A percentile compares a stretch with the other conserved stretches of the same genome.
These are phyloP conservation scores for Colletotrichum euphorbiae DNA, from an alignment of 2,329 filamentous ascomycete species.

Conservation along the genomic window DNA sequence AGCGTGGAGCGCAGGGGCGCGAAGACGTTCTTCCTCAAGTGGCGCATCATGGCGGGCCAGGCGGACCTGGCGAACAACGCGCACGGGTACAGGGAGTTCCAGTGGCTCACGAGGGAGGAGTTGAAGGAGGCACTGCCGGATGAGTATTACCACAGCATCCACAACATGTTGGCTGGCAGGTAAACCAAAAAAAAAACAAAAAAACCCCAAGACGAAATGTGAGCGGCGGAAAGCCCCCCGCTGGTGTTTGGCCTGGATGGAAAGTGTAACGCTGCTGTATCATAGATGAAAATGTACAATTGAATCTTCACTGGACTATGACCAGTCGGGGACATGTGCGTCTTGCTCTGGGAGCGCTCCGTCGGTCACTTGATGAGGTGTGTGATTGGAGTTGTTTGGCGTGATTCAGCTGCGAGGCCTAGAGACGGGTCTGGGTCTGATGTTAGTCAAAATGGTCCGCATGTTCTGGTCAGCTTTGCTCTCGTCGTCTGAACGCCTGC, in stretches of 20 bases:
- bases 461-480: too few relatives aligned
- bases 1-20: slow-evolving; percentile 66
- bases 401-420: too few relatives aligned
- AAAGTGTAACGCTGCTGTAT: slow-evolving; percentile 47
- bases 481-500: too few relatives aligned
- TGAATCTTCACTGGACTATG: slow-evolving; percentile 33
- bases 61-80: slow-evolving; percentile 79
- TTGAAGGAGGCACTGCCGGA: slow-evolving; percentile 73
- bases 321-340: not conserved
- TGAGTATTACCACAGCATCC: slow-evolving; percentile 79
- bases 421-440: too few relatives aligned
- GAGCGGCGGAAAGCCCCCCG: not conserved
- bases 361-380: not conserved
- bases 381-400: not conserved
- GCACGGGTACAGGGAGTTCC: slow-evolving; percentile 82
- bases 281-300: slow-evolving; percentile 52
- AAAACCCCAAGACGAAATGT: not conserved
- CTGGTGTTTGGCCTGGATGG: slow-evolving; percentile 43
- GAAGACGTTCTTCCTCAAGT: slow-evolving; percentile 97
- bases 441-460: too few relatives aligned
- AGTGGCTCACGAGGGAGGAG: slow-evolving; percentile 94
- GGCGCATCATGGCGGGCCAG: slow-evolving; percentile 96
- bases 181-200: slow-evolving; percentile 53
- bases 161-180: slow-evolving; percentile 86
- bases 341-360: not conserved